Base-by-base conservation (phyloP, 495 filamentous ascomycete genomes). In the Xeromyces bisporus region DNA sequence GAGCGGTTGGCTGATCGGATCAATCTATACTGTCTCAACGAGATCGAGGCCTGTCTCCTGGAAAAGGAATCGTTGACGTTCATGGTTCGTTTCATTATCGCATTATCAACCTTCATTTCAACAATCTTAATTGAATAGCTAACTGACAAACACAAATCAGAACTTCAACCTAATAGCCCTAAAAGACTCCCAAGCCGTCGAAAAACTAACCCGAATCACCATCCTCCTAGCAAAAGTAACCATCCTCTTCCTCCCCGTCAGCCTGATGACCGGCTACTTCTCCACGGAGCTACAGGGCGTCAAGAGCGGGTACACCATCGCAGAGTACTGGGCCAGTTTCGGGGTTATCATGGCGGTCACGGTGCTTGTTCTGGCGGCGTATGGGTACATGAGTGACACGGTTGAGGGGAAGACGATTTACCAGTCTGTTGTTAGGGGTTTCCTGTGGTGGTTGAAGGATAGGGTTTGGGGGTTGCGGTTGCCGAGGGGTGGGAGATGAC, bases 141-240 rank as follows among this genome's bases (percentile, higher is more conserved):
- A n/a, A n/a, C n/a, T n/a, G n/a, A n/a, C n/a, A n/a, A n/a, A n/a
- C n/a, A n/a, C n/a, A 26, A 13, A 2, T 23, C 28, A 83, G 77
- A 83, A 83, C 50, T 91, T 89, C 66, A 87, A 85, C 54, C 64
- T 92, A 41, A 84, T 81, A 32, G 75, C 82, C 8, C 73, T 87
- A 43, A 81, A 81, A 43, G 77, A 92, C 55, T 81, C 79, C 2
- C 66, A 77, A 33, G 71, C 75, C 2, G 78, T 85, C 6, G 81
- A 86, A 29, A 68, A 74, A 17, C 63, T 92, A 14, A 86, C 80
- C 0, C 62, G 80, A 17, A 74, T 80, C 36, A 84, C 83, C 0
- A 81, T 84, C 23, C 56, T 89, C n/a, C 57, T 91, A 9, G 79
- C 77, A 15, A 87, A 87, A 44, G 71, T 79, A 26, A 82, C 76